These are phyloP conservation scores for Moniliophthora roreri DNA, from an alignment of 1,284 basidiomycete species.

Conservation along the genomic window DNA sequence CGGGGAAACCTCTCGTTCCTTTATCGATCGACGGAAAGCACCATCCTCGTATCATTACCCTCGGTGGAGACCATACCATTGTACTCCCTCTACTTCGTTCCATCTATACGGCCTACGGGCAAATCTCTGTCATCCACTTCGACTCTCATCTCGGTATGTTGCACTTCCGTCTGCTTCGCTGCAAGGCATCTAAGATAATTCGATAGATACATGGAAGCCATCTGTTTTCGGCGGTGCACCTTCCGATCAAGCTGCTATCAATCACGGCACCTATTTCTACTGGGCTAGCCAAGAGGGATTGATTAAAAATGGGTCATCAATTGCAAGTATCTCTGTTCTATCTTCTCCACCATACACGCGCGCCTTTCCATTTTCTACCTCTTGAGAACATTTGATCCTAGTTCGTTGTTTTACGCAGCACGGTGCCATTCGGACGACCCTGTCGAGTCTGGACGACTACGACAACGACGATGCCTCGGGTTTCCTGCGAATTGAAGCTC, in stretches of 20 bases:
- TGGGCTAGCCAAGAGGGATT: conserved; percentile 76
- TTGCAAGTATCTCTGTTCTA: conserved; percentile 63
- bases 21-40: conserved; percentile 60
- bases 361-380: conserved; percentile 16
- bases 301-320: conserved; percentile 74
- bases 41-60: conserved; percentile 69
- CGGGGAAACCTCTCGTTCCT: conserved; percentile 52
- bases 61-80: conserved; percentile 81
- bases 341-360: too few relatives aligned
- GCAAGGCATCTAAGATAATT: background rate
- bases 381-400: conserved; percentile 63
- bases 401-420: conserved; percentile 61
- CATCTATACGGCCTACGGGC: conserved; percentile 66
- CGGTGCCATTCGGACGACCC: conserved; percentile 75
- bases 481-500: conserved; percentile 71
- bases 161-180: too few relatives aligned
- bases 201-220: conserved; percentile 70
- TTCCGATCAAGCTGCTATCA: conserved; percentile 65
- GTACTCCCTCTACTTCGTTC: conserved; percentile 53
- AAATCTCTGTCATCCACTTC: conserved; percentile 78
- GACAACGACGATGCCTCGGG: conserved; percentile 65
- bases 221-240: conserved; percentile 70
- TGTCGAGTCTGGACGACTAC: conserved; percentile 72
- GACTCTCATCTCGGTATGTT: conserved; percentile 62
- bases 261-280: conserved; percentile 79